Evolutionary conservation across 768 basidiomycete genomes (phyloP), one percentile per base, ranked within the genome.

Genomic region (Lactifluus subvellereus): DNA sequence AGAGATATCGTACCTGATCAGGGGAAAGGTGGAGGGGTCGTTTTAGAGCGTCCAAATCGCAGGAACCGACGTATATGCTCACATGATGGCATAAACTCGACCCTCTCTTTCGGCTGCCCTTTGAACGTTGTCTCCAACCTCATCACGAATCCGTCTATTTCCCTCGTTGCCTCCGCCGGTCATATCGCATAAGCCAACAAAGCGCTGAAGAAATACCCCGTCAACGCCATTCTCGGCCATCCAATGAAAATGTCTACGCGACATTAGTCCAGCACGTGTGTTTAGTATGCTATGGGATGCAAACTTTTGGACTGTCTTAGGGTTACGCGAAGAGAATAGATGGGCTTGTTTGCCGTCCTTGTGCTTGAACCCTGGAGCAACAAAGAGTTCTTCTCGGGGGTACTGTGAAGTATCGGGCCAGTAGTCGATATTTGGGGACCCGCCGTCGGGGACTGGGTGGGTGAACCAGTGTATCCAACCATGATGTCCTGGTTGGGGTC

Each of bases 381-480:
- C 77, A 70, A 80, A 89, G 13, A 91, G 79, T 72, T 93, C 91
- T 1, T 84, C 84, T 6, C 83, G 78, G 2, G 82, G 79, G 71
- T 89, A 91, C 13, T 79, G 79, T 6, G 88, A 87, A 0, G 85
- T 79, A 67, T 91, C 89, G 0, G 91, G 91, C 89, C 89, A 92
- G 40, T 89, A 72, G 73, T 93, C 91, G 52, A 79, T 83, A 67
- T 87, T 89, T 4, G 87, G 85, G 3, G 77, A 82, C 18, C 90
- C 91, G 16, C 88, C 89, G 32, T 81, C 74, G 2, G 84, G 79
- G 11, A 91, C 77, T 1, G 88, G 88, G n/a, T 76, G 68, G 65
- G 84, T 78, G 71, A 89, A 84, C 91, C 91, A 93, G 69, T 93
- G 91, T 20, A 91, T 77, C 91, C 91, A 93, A 33, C 91, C 91